Conservation (phyloP, 345 rosid species). For the Raphanus raphanistrum region DNA sequence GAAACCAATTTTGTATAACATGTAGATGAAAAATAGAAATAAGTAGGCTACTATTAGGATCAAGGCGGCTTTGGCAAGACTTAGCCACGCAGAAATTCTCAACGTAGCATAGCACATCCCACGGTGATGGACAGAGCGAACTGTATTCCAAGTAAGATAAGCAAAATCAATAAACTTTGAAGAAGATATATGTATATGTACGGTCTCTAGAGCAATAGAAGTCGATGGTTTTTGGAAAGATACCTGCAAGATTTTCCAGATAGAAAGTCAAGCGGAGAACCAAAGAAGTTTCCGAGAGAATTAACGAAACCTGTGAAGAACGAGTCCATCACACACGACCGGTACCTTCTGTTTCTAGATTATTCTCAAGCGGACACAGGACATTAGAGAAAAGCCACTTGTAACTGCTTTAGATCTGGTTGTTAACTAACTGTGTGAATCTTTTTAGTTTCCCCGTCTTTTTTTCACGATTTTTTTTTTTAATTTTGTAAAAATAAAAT, state of each 20-base stretch:
- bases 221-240: neutral
- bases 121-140: slow-evolving; percentile 47
- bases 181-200: neutral
- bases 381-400: neutral
- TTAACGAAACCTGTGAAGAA: slow-evolving; percentile 44
- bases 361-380: neutral
- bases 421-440: slow-evolving; percentile 9
- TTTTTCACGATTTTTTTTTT: neutral
- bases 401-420: slow-evolving; percentile 31
- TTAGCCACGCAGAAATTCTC: slow-evolving; percentile 58
- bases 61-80: slow-evolving; percentile 48
- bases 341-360: neutral
- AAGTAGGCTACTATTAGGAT: slow-evolving; percentile 39
- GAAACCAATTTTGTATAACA: slow-evolving; percentile 48
- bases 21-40: slow-evolving; percentile 50
- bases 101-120: slow-evolving; percentile 57
- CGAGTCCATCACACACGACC: slow-evolving; percentile 35
- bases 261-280: slow-evolving; percentile 52
- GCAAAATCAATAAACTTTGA: neutral
- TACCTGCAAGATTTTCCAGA: slow-evolving; percentile 68
- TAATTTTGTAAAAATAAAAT: neutral
- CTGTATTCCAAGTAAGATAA: slow-evolving; percentile 26
- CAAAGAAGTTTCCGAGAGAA: slow-evolving; percentile 45
- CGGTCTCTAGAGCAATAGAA: neutral
- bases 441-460: neutral